These are phyloP conservation scores for Przewalskia tangutica DNA, from an alignment of 257 asterid genomes.

Conservation along the genomic window DNA sequence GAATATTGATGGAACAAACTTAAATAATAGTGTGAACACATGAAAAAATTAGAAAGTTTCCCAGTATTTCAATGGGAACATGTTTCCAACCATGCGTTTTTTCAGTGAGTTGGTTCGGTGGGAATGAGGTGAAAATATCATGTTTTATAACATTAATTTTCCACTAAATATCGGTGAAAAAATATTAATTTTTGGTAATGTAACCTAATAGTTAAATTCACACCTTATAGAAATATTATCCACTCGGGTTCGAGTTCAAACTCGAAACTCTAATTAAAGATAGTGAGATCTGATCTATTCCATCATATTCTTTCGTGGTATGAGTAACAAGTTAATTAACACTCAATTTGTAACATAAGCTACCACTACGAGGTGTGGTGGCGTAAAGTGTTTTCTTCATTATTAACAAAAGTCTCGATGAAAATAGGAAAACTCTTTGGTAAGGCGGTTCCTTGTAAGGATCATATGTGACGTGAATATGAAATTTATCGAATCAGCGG, in stretches of 20 bases:
- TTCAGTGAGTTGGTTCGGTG: too few species aligned
- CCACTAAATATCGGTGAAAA: too few species aligned
- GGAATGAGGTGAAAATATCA: too few species aligned
- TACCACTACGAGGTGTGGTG: not conserved
- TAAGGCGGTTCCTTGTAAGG: not conserved
- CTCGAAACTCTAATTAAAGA: not conserved
- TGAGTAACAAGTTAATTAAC: not conserved
- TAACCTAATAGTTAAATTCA: too few species aligned
- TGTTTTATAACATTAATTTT: too few species aligned
- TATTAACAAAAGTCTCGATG: rapidly evolving
- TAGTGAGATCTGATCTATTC: not conserved
- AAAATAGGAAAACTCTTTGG: rapidly evolving
- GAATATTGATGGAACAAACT: too few species aligned
- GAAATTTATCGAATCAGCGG: not conserved
- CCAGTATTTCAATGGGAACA: too few species aligned
- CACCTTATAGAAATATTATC: not conserved
- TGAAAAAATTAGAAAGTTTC: too few species aligned
- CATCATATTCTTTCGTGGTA: not conserved
- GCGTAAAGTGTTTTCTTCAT: rapidly evolving
- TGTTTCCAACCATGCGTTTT: too few species aligned
- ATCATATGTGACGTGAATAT: not conserved
- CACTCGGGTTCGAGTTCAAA: not conserved
- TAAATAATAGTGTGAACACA: too few species aligned
- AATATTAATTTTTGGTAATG: too few species aligned
- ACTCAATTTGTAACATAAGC: not conserved